Evolutionary conservation across 1,139 yeast species (phyloP), one percentile per base, ranked within the genome.

Genomic region (Spencermartinsiella ligniputridi): DNA sequence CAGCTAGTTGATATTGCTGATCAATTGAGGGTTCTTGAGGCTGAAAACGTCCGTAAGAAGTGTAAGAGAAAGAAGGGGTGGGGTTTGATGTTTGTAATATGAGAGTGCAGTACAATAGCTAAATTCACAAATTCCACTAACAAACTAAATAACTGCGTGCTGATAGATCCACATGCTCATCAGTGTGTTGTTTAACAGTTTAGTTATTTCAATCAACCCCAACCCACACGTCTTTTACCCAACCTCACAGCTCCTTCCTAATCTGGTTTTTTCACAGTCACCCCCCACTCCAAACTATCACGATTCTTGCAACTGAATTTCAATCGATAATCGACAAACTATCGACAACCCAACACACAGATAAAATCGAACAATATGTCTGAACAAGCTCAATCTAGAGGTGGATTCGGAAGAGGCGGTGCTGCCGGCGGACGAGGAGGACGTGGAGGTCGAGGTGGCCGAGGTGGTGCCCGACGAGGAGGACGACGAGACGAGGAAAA

Each of bases 401-500:
- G 60, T 22, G 57, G 57, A 43, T 54, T 54, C 50, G 58, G 66
- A 45, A 58, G 62, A 46, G 61, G 64, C 30, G 60, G 62, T 38
- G 62, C 61, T 39, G 60, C 59, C 42, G 56, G 57, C 38, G 62
- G 63, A 29, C 64, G 69, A 45, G 78, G 79, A 60, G 78, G 78
- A 57, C 83, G 83, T 72, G 87, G 83, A 64, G 79, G 81, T 63
- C 81, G 79, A 69, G 82, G 80, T 53, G 73, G 77, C 61, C 62
- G 66, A 48, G 76, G 78, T 57, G 69, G 72, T 57, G 69, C 71
- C 55, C 71, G 79, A 61, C 74, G 78, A 67, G 79, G 81, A 56
- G 81, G 84, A 67, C 77, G 87, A 65, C 76, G 78, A 64, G 81
- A 78, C 62, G 97, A 90, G 76, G 97, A 92, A 81, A 90, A 92